Base-by-base conservation (phyloP, 495 filamentous ascomycete species). In the Lasiosphaeris hirsuta region DNA sequence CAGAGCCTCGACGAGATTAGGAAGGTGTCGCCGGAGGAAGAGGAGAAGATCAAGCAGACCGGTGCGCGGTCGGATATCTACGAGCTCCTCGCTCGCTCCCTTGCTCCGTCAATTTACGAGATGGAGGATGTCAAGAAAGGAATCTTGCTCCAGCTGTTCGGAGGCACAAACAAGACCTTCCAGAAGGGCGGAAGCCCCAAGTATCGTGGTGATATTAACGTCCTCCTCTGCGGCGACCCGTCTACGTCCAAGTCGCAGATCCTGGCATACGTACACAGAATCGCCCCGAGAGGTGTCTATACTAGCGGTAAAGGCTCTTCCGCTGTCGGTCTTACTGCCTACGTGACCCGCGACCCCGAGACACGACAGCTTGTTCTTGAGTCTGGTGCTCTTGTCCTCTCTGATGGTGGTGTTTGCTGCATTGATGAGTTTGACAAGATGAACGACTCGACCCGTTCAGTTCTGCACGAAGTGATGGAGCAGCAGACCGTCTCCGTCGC, bases 341-440 rank as follows among this genome's bases (percentile, higher is more conserved):
- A 98, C 59, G 87, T 98, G 37, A 98, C 91, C 30, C 89, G 94
- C 42, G 94, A 98, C 63, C 72, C 72, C 10, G 94, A 97, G 71
- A 94, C 95, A 11, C 84, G 90, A 14, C 93, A 97, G 69, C 83
- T 97, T 36, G 94, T 98, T 1, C 90, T 98, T 53, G 94, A 98
- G 63, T 97, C 93, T 11, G 94, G 94, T 66, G 94, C 94, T 10
- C 80, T 98, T 34, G 94, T 98, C 41, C 78, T 98, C 46, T 96
- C 92, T 1, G 94, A 98, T 68, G 94, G 94, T 30, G 95, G 94
- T 69, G 88, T 96, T 56, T 98, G 94, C 79, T 98, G 94, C 69
- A 98, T 98, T 70, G 94, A 98, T 64, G 94, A 98, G 71, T 98
- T 98, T 63, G 94, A 98, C 78, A 98, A 98, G 73, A 98, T 98